phyloP scores from a whole-genome alignment of 352 stramenopile species.

The Phytophthora fragariae region DNA sequence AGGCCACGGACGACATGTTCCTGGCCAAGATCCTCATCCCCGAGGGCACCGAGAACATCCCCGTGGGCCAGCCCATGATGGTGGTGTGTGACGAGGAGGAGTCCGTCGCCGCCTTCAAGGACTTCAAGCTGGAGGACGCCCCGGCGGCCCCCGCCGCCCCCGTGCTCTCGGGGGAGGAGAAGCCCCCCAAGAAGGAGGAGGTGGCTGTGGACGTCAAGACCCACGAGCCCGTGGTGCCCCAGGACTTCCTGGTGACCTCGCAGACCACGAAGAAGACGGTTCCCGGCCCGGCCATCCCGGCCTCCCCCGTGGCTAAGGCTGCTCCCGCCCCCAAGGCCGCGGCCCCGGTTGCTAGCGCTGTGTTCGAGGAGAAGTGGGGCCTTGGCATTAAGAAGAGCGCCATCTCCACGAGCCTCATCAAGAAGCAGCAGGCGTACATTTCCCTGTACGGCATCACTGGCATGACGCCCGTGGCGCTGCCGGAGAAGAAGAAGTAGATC shows the following conservation, averaged over 20 bases:
- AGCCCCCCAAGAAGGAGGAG: conserved; percentile 75
- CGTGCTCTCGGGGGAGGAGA: conserved; percentile 64
- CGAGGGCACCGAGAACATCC: conserved; percentile 91
- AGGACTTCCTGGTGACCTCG: conserved; percentile 74
- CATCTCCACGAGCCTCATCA: conserved; percentile 78
- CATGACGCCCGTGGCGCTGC: conserved; percentile 62
- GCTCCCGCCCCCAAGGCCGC: conserved; percentile 33
- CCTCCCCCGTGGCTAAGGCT: conserved; percentile 40
- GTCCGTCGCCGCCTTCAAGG: conserved; percentile 67
- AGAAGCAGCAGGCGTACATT: conserved; percentile 89
- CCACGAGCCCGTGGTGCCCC: conserved; percentile 58
- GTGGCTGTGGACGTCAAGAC: conserved; percentile 55
- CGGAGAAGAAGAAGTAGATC: conserved; percentile 54
- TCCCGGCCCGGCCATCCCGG: conserved; percentile 50
- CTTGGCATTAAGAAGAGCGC: conserved; percentile 83
- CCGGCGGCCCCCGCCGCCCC: conserved; percentile 40
- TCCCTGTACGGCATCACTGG: conserved; percentile 84
- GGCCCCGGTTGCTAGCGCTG: conserved; percentile 17
- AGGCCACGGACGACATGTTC: conserved; percentile 97
- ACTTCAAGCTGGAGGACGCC: conserved; percentile 79
- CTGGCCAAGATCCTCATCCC: conserved; percentile 97
- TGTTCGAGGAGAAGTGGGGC: conserved; percentile 83
- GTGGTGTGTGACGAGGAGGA: conserved; percentile 94
- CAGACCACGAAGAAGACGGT: conserved; percentile 67
- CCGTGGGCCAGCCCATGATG: conserved; percentile 95